Evolutionary conservation across 805 yeast species (phyloP).

Genomic region (Ogataea dorogensis): DNA sequence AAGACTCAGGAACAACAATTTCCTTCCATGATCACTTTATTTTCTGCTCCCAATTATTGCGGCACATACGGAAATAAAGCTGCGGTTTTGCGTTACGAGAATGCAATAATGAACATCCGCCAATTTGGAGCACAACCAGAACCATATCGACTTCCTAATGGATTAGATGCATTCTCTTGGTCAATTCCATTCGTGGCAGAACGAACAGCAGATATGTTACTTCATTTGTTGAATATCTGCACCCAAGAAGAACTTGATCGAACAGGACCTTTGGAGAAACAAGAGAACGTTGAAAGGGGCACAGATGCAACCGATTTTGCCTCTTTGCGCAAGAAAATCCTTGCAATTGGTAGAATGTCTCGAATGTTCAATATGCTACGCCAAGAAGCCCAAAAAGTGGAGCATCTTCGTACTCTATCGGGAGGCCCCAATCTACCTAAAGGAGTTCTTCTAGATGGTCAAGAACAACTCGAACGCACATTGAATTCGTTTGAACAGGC

Average conservation of each 20-base stretch:
- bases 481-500: constrained; percentile 81
- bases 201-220: constrained; percentile 89
- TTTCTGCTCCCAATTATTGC: constrained; percentile 91
- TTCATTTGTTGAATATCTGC: constrained; percentile 85
- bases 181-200: constrained; percentile 96
- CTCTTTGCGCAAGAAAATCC: constrained; percentile 71
- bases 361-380: constrained; percentile 87
- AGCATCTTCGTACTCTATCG: constrained; percentile 69
- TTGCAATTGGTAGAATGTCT: constrained; percentile 91
- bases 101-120: constrained; percentile 88
- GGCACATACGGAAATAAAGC: constrained; percentile 92
- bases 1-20: constrained; percentile 79
- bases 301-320: constrained; percentile 29
- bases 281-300: constrained; percentile 31
- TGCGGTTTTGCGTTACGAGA: constrained; percentile 86
- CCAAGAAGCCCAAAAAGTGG: constrained; percentile 83
- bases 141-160: constrained; percentile 95
- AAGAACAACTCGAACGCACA: constrained; percentile 71
- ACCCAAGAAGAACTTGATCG: constrained; percentile 89
- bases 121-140: constrained; percentile 89
- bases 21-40: constrained; percentile 85
- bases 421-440: constrained; percentile 72
- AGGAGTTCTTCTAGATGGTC: constrained; percentile 80
- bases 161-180: constrained; percentile 98
- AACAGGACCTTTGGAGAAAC: constrained; percentile 51